phyloP scores from a whole-genome alignment of 2,329 filamentous ascomycete species.

The Paramyrothecium sp. region DNA sequence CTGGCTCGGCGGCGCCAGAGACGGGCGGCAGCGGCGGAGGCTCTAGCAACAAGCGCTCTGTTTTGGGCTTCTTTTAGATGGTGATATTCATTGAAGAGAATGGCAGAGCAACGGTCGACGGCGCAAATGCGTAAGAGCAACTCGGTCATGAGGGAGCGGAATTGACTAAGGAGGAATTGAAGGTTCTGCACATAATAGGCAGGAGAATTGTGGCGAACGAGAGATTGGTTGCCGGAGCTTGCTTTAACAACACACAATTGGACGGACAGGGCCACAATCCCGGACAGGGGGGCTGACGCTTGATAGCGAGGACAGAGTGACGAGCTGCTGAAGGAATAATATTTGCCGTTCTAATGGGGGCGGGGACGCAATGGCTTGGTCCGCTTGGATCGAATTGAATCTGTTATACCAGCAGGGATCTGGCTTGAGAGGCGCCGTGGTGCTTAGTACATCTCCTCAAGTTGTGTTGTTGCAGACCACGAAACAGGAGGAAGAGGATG shows the following conservation, averaged over 20 bases:
- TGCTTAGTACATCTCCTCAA: background rate
- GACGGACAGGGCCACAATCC: background rate
- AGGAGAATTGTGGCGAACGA: slow-evolving; percentile 4
- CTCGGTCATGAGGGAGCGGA: slow-evolving; percentile 41
- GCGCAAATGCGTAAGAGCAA: slow-evolving; percentile 46
- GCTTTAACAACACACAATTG: background rate
- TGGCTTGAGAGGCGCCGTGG: too few relatives aligned
- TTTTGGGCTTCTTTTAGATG: slow-evolving; percentile 35
- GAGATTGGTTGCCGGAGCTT: background rate
- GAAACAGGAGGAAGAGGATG: background rate
- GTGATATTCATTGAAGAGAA: slow-evolving; percentile 43
- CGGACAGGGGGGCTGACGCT: background rate
- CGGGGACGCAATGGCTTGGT: background rate
- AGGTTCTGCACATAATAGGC: slow-evolving; percentile 11
- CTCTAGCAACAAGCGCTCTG: slow-evolving; percentile 42
- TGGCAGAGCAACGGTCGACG: slow-evolving; percentile 42
- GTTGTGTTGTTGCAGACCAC: background rate
- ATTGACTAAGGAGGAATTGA: slow-evolving; percentile 17
- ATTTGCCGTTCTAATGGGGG: background rate
- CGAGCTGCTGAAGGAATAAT: background rate
- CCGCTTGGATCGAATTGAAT: background rate
- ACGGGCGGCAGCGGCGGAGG: slow-evolving; percentile 37
- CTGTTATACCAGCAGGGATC: too few relatives aligned
- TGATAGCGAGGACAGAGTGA: background rate
- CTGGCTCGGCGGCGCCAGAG: slow-evolving; percentile 34